A percentile compares a stretch with the other conserved stretches of the same genome.
phyloP scores from a whole-genome alignment of 2,329 filamentous ascomycete species.

The Fusarium compactum region DNA sequence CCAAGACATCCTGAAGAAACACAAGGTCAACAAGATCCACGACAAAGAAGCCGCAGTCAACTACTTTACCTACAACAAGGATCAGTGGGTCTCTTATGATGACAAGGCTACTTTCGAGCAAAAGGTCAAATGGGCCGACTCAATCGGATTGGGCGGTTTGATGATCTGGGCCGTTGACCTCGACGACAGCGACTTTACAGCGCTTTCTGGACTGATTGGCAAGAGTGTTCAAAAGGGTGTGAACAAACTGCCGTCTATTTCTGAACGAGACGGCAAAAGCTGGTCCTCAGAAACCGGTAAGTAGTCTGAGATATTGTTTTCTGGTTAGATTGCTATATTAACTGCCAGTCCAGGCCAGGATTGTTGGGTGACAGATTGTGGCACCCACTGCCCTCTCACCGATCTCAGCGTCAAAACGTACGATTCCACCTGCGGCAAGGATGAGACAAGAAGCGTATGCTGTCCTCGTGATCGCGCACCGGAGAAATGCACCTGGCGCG shows the following conservation, averaged over 20 bases:
- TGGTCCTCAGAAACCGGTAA: conserved; percentile 11
- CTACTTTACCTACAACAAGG: background rate
- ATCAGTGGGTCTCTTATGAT: conserved; percentile 10
- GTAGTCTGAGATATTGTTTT: background rate
- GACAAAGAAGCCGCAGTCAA: conserved; percentile 6
- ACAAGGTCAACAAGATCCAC: background rate
- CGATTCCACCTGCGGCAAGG: background rate
- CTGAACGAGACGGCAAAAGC: conserved; percentile 1
- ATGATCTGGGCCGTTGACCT: conserved; percentile 17
- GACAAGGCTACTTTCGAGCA: conserved; percentile 5
- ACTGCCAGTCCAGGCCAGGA: background rate
- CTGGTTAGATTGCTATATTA: background rate
- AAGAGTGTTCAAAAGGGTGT: background rate
- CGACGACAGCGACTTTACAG: conserved; percentile 1
- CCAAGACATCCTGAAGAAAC: background rate
- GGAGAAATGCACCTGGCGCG: background rate
- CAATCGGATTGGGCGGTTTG: background rate
- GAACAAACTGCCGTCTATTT: background rate
- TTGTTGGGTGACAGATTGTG: conserved; percentile 4
- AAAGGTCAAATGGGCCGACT: conserved; percentile 10
- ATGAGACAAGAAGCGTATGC: background rate
- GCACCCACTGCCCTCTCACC: background rate
- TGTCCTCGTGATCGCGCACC: background rate
- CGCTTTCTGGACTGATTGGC: background rate
- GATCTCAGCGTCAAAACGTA: background rate